Evolutionary conservation across 768 basidiomycete species (phyloP), one percentile per base, ranked within the genome.

Genomic region (Boletus barrowsii): DNA sequence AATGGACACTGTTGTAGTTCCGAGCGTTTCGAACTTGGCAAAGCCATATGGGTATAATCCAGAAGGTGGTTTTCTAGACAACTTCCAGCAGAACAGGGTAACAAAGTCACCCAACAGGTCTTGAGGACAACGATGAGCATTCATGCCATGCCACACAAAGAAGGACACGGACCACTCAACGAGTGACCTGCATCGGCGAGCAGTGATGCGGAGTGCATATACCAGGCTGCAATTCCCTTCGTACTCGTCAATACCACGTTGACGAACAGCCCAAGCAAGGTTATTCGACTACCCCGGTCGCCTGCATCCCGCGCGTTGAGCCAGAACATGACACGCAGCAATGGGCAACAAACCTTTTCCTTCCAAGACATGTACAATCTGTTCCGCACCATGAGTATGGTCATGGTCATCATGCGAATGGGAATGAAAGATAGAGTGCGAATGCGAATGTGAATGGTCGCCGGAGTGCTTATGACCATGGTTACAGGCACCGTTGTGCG

Each of bases 161-260:
- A 33, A 48, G 5, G 13, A n/a, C 35, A 79, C 86, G 59, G 60
- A 90, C 90, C 93, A 64, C 90, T 90, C 57, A 91, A 55, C 0
- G 90, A 92, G 68, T 99, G 96, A 22, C 90, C 95, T 0, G 95
- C 94, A 62, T 98, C 96, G 4, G 96, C 96, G 15, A 98, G 77
- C 41, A 98, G 75, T 0, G 92, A 85, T 9, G 93, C 93, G 7
- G 90, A 93, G 63, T 98, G 93, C 80, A 90, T 81, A 66, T 82
- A 86, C 82, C 88, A 88, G 20, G 94, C 97, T 37, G 96, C 95
- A 11, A 79, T 64, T 37, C 93, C 96, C 69, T 99, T 99, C 30
- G 86, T 77, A 15, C 75, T 76, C 0, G 95, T 97, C 58, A 99
- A 73, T 7, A 77, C 83, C 33, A 98, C 76, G 63, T 98, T 98